phyloP scores from a whole-genome alignment of 805 yeast genomes.

The Komagataella mondaviorum region DNA sequence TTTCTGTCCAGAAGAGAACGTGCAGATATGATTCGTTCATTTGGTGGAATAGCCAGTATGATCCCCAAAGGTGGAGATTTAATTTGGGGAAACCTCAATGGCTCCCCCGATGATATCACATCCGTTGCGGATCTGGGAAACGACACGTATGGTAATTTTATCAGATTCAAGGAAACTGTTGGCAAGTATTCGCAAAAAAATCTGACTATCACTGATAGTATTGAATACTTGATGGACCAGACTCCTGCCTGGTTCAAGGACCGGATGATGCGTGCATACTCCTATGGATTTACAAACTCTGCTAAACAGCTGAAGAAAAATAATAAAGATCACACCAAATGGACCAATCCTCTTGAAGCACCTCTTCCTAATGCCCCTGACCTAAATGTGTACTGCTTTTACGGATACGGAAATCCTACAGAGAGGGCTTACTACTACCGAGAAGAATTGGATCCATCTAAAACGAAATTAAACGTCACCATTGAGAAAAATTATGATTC shows the following conservation, averaged over 20 bases:
- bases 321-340: constrained; percentile 59
- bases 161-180: constrained; percentile 39
- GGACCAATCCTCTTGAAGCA: constrained; percentile 94
- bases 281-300: constrained; percentile 61
- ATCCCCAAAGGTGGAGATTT: constrained; percentile 88
- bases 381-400: constrained; percentile 76
- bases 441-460: constrained; percentile 43
- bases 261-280: constrained; percentile 57
- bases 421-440: constrained; percentile 85
- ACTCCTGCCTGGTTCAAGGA: constrained; percentile 69
- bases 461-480: constrained; percentile 47
- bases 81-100: constrained; percentile 68
- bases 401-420: constrained; percentile 95
- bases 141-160: constrained; percentile 56
- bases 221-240: constrained; percentile 47
- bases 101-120: constrained; percentile 61
- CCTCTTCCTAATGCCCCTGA: constrained; percentile 90
- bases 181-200: constrained; percentile 33
- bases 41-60: constrained; percentile 96
- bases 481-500: constrained; percentile 54
- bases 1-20: constrained; percentile 86
- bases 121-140: constrained; percentile 8
- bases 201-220: constrained; percentile 52
- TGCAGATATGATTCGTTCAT: constrained; percentile 69
- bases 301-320: constrained; percentile 46